Evolutionary conservation across 768 basidiomycete species (phyloP).

Genomic region (Hysterangium stoloniferum): DNA sequence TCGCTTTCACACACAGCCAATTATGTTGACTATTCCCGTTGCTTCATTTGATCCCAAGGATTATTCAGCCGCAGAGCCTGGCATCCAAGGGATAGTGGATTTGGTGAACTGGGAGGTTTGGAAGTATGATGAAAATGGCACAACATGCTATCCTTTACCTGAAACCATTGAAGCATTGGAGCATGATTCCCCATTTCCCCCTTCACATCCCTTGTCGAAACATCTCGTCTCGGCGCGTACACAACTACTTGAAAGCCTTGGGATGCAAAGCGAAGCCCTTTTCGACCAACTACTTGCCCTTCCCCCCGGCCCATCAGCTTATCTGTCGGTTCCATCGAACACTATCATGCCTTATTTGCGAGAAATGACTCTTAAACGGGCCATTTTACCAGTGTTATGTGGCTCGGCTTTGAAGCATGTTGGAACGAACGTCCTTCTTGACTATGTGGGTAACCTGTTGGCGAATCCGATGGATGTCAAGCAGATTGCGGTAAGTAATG

Average conservation of each 20-base stretch:
- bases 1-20: slow-evolving; percentile 67
- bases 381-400: slow-evolving; percentile 72
- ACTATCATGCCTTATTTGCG: slow-evolving; percentile 60
- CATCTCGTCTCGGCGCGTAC: slow-evolving; percentile 62
- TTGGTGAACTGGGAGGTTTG: slow-evolving; percentile 79
- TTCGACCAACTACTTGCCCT: slow-evolving; percentile 61
- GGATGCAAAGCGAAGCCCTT: slow-evolving; percentile 75
- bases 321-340: slow-evolving; percentile 48
- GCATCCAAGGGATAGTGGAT: slow-evolving; percentile 78
- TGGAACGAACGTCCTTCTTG: slow-evolving; percentile 73
- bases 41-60: slow-evolving; percentile 63
- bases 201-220: slow-evolving; percentile 58
- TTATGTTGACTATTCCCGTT: slow-evolving; percentile 63
- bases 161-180: slow-evolving; percentile 37
- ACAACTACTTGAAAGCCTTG: slow-evolving; percentile 67
- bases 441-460: slow-evolving; percentile 73
- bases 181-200: slow-evolving; percentile 37
- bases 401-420: slow-evolving; percentile 77
- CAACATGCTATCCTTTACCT: slow-evolving; percentile 42
- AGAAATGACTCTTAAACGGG: slow-evolving; percentile 52
- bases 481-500: slow-evolving; percentile 32
- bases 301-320: slow-evolving; percentile 51
- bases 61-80: slow-evolving; percentile 70
- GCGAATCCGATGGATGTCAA: slow-evolving; percentile 68
- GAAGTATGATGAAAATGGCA: slow-evolving; percentile 57